These are phyloP conservation scores for Colletotrichum brevisporum DNA, from an alignment of 2,329 filamentous ascomycete species.

Conservation along the genomic window DNA sequence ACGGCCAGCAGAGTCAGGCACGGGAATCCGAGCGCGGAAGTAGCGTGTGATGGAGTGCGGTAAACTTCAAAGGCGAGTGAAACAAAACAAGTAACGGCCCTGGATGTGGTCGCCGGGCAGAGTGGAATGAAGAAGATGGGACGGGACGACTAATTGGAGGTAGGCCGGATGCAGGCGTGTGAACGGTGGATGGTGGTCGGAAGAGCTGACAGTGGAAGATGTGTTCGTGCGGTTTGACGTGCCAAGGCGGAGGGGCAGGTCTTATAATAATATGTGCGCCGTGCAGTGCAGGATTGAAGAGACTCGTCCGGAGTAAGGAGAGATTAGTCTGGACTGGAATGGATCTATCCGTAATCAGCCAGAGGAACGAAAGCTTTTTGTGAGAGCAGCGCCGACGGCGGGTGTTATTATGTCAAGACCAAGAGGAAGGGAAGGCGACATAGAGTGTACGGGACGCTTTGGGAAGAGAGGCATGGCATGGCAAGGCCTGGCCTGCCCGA, in stretches of 20 bases:
- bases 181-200: slow-evolving; percentile 3
- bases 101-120: slow-evolving; percentile 21
- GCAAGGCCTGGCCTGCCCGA: slow-evolving; percentile 13
- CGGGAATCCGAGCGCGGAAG: slow-evolving; percentile 26
- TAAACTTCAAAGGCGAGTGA: slow-evolving; percentile 35
- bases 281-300: background rate
- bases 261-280: slow-evolving; percentile 23
- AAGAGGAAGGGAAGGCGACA: background rate
- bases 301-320: background rate
- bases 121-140: slow-evolving; percentile 31
- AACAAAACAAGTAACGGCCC: slow-evolving; percentile 40
- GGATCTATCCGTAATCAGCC: slow-evolving; percentile 8
- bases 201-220: slow-evolving; percentile 3
- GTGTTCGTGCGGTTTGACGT: slow-evolving; percentile 27
- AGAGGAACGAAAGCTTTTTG: background rate
- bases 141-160: slow-evolving; percentile 16
- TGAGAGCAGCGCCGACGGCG: background rate
- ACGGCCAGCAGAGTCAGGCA: slow-evolving; percentile 13
- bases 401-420: slow-evolving; percentile 20
- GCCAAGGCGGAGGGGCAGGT: slow-evolving; percentile 30
- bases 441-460: too few species aligned
- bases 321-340: slow-evolving; percentile 15
- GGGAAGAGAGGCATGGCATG: slow-evolving; percentile 1
- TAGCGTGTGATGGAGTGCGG: slow-evolving; percentile 17
- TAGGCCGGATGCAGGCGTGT: slow-evolving; percentile 5